Evolutionary conservation across 257 asterid species (phyloP).

Genomic region (Plantago elongata): DNA sequence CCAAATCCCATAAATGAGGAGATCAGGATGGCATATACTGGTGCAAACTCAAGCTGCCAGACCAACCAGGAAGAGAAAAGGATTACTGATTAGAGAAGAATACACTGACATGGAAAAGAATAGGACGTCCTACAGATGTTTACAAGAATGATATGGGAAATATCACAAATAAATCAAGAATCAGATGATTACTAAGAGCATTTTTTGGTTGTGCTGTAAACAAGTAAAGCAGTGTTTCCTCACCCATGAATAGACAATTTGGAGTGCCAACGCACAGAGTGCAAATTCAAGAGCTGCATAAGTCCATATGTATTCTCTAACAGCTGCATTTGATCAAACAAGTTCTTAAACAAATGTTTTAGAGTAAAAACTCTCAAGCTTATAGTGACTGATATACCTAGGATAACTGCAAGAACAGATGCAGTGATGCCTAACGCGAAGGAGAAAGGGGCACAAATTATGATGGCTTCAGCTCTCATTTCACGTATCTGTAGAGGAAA

Average conservation of each 20-base stretch:
- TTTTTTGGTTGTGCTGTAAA: not conserved
- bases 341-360: slow-evolving; percentile 13
- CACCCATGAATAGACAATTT: slow-evolving; percentile 59
- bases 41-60: slow-evolving; percentile 54
- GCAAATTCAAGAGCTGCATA: slow-evolving; percentile 82
- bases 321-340: slow-evolving; percentile 50
- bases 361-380: not conserved
- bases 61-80: slow-evolving; percentile 6
- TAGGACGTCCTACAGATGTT: not conserved
- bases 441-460: slow-evolving; percentile 74
- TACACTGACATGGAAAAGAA: not conserved
- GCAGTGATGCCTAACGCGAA: slow-evolving; percentile 69
- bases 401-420: slow-evolving; percentile 60
- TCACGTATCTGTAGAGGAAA: slow-evolving; percentile 47
- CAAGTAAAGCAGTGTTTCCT: slow-evolving; percentile 20
- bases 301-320: slow-evolving; percentile 71
- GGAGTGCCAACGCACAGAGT: slow-evolving; percentile 54
- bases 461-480: slow-evolving; percentile 59
- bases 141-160: too few species aligned
- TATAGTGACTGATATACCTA: slow-evolving; percentile 38
- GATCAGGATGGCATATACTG: slow-evolving; percentile 56
- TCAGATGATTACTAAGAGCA: too few species aligned
- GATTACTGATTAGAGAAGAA: slow-evolving; percentile 11
- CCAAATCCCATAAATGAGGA: slow-evolving; percentile 63
- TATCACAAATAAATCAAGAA: too few species aligned